Percentiles rank a stretch among this genome's conserved stretches.
Conservation (phyloP, 768 basidiomycete genomes). For the Arthromyces matolae region DNA sequence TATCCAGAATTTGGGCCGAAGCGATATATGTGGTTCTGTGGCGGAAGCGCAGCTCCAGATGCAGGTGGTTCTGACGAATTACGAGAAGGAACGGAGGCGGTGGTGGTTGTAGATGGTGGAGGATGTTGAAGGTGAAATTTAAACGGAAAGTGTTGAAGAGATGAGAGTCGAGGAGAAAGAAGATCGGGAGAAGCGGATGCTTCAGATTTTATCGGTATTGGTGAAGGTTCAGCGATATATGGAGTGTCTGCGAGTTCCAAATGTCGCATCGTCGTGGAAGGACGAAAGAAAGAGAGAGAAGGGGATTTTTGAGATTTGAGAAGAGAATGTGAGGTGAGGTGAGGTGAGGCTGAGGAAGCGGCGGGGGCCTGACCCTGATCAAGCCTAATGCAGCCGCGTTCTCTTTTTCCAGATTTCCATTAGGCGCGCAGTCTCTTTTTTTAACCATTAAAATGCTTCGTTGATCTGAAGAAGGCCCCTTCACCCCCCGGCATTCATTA, state of each 20-base stretch:
- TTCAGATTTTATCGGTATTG: constrained; percentile 41
- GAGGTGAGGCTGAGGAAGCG: not conserved
- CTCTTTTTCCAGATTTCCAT: constrained; percentile 11
- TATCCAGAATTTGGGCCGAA: constrained; percentile 26
- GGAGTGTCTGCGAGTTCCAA: constrained; percentile 18
- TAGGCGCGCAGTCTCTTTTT: constrained; percentile 7
- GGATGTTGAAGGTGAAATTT: constrained; percentile 31
- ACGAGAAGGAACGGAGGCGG: constrained; percentile 33
- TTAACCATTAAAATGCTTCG: too few relatives aligned
- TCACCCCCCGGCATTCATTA: too few relatives aligned
- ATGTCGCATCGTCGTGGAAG: constrained; percentile 19
- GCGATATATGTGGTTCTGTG: constrained; percentile 31
- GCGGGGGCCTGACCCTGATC: constrained; percentile 12
- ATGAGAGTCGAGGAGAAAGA: constrained; percentile 28
- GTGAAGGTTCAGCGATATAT: constrained; percentile 18
- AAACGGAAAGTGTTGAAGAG: constrained; percentile 35
- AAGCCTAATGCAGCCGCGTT: constrained; percentile 8
- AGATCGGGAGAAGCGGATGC: constrained; percentile 42
- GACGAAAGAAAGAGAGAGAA: constrained; percentile 10
- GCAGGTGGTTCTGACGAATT: constrained; percentile 27
- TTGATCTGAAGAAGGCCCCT: too few relatives aligned
- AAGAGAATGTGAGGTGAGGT: too few relatives aligned
- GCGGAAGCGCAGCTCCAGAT: too few relatives aligned
- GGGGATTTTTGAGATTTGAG: too few relatives aligned
- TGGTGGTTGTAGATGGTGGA: constrained; percentile 26